These are phyloP conservation scores for Xylaria hypoxylon DNA, from an alignment of 2,329 filamentous ascomycete genomes.

Conservation along the genomic window DNA sequence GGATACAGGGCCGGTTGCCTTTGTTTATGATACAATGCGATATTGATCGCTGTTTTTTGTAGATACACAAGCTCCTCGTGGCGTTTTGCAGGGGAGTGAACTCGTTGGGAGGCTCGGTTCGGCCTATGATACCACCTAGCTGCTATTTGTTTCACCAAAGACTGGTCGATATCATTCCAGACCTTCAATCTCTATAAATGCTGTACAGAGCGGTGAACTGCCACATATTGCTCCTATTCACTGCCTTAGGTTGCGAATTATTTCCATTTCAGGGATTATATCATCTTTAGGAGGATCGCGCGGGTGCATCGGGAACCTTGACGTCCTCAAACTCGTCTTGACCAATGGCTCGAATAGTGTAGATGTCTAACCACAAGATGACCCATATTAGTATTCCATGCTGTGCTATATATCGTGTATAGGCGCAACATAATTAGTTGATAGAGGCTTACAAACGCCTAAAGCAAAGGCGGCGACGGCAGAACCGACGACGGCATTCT, in stretches of 20 bases:
- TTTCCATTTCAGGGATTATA: background rate
- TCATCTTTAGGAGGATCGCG: slow-evolving; percentile 25
- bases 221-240: slow-evolving; percentile 11
- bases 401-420: background rate
- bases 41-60: slow-evolving; percentile 37
- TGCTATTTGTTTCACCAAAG: slow-evolving; percentile 32
- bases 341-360: slow-evolving; percentile 83
- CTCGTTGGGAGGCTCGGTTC: slow-evolving; percentile 37
- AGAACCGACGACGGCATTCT: slow-evolving; percentile 86
- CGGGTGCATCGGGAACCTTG: slow-evolving; percentile 81
- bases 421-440: background rate
- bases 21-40: slow-evolving; percentile 43
- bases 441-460: slow-evolving; percentile 79
- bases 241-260: background rate
- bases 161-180: slow-evolving; percentile 23
- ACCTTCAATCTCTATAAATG: background rate
- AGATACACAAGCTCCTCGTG: slow-evolving; percentile 38
- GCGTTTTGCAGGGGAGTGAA: slow-evolving; percentile 37
- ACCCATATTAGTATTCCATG: slow-evolving; percentile 21
- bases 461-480: slow-evolving; percentile 80
- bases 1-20: slow-evolving; percentile 36
- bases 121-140: slow-evolving; percentile 47
- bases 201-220: slow-evolving; percentile 16
- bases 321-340: slow-evolving; percentile 98
- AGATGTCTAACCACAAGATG: slow-evolving; percentile 59